Evolutionary conservation across 1,284 basidiomycete genomes (phyloP).

Genomic region (Ganoderma meredithae): DNA sequence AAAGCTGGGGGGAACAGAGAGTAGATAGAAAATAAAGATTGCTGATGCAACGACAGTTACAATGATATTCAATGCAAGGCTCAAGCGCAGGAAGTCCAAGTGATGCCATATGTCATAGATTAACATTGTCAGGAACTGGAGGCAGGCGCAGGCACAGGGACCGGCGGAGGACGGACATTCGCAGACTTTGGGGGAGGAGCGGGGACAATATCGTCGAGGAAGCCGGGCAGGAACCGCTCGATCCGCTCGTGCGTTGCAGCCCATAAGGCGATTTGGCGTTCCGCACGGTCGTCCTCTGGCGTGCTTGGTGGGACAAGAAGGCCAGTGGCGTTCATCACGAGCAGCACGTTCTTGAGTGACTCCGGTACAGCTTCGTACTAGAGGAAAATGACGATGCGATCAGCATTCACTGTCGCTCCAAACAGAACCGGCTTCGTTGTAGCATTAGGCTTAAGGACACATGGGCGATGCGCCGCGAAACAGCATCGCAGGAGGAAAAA

Average conservation of each 20-base stretch:
- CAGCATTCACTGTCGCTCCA: conserved; percentile 19
- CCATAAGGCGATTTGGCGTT: conserved; percentile 84
- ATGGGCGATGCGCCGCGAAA: conserved; percentile 4
- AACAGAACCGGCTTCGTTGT: not conserved
- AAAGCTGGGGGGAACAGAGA: not conserved
- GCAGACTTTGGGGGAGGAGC: conserved; percentile 44
- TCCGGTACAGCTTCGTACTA: conserved; percentile 96
- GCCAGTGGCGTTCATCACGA: conserved; percentile 93
- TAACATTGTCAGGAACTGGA: conserved; percentile 10
- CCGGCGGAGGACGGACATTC: conserved; percentile 4
- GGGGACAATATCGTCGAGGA: conserved; percentile 76
- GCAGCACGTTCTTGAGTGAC: conserved; percentile 94
- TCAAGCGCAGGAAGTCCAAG: not conserved
- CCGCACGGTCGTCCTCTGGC: conserved; percentile 60
- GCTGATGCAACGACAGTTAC: conserved; percentile 22
- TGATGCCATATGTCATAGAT: not conserved
- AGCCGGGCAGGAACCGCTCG: conserved; percentile 89
- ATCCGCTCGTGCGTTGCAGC: conserved; percentile 83
- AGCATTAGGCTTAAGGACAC: not conserved
- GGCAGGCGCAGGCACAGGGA: conserved; percentile 10
- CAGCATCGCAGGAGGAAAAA: not conserved
- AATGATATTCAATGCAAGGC: not conserved
- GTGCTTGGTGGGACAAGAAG: conserved; percentile 79
- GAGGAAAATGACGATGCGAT: conserved; percentile 16
- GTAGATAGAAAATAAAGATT: conserved; percentile 9